Base-by-base conservation (phyloP, 192 early-diverging fungal genomes). In the Podila epigama region DNA sequence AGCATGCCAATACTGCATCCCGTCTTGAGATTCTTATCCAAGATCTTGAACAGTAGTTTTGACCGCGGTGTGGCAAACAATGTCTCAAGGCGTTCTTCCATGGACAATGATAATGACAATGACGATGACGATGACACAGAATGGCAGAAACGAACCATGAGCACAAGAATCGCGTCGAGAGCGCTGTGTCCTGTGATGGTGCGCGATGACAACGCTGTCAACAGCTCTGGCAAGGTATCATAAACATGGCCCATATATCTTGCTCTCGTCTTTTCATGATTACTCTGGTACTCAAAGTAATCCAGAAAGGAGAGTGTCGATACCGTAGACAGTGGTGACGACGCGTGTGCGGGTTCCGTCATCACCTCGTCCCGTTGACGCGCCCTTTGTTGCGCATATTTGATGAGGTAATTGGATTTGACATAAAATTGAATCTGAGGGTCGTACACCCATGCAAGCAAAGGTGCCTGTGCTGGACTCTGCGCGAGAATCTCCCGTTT, bases 1-100 rank as follows among this genome's bases (percentile, higher is more conserved):
- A 79, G 60, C n/a, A 58, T 12, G 1, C 35, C 37, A 22, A 70
- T 28, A 27, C 39, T 70, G 53, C 68, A 70, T 16, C 77, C 77
- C 5, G 60, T 40, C 58, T 66, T 79, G 33, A 79, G 63, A 50
- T 79, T 79, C 16, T 70, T 79, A 56, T 70, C 68, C 35, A 79
- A 16, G 25, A 79, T 70, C 69, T 66, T 70, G 48, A 70, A 34
- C 1, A 79, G 25, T 12, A 79, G 68, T 51, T 79, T 66, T 20
- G 73, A 63, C 10, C 65, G 44, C 12, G 60, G 61, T 1, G 60
- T 58, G 0, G 39, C 39, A 6, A 77, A 31, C 0, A 68, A 51
- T 34, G 15, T 34, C 29, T 41, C 6, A 16, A 48, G 20, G 2
- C 18, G 12, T 5, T 35, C 5, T 2, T 28, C 16, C 13, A 36